Conservation (phyloP, 768 basidiomycete genomes). For the Udeniomyces megalosporus region DNA sequence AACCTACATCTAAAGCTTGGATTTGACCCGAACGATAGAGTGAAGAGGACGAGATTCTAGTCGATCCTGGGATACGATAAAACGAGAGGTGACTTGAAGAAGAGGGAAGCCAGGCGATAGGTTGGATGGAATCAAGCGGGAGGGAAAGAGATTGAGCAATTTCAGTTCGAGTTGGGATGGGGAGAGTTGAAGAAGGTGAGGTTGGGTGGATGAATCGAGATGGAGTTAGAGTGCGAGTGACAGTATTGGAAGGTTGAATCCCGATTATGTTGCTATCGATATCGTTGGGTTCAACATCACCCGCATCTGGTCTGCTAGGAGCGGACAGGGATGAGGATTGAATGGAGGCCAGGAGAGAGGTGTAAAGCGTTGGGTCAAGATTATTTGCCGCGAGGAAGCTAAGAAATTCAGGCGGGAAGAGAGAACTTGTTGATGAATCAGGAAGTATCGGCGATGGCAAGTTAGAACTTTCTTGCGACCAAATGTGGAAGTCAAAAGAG, state of each 20-base stretch:
- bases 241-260: neutral
- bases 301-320: no score
- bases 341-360: neutral
- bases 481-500: no score
- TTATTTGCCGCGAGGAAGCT: slow-evolving; percentile 5
- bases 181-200: neutral
- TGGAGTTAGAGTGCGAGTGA: no score
- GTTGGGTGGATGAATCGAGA: slow-evolving; percentile 13
- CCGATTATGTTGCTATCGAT: no score
- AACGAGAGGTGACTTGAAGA: neutral
- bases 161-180: neutral
- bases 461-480: no score
- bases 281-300: no score
- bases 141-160: slow-evolving; percentile 1
- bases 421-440: neutral
- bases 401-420: slow-evolving; percentile 8
- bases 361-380: slow-evolving; percentile 5
- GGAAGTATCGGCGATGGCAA: no score
- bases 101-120: slow-evolving; percentile 5
- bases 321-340: neutral
- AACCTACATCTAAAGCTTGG: slow-evolving; percentile 13
- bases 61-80: slow-evolving; percentile 3
- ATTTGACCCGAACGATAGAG: neutral
- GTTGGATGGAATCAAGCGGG: neutral
- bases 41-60: neutral